Percentiles rank a stretch among this genome's conserved stretches.
Conservation (phyloP, 768 basidiomycete genomes). For the Ramaria rubella region DNA sequence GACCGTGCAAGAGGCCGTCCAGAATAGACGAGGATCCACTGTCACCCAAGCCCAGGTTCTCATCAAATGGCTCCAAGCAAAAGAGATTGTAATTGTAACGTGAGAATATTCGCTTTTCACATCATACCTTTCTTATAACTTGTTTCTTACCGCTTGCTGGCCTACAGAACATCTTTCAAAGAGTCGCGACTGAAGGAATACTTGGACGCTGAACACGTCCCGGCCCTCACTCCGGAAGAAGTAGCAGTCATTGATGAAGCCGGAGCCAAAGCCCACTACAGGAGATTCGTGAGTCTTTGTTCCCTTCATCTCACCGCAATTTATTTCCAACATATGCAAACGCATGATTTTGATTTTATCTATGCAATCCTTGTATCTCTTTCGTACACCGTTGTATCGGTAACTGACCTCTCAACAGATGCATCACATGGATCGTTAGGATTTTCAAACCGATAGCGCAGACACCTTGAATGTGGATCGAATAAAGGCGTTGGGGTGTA, state of each 20-base stretch:
- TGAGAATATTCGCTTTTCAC: slow-evolving; percentile 18
- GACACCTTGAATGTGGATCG: too few species aligned
- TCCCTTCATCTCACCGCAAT: neutral
- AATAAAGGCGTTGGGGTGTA: too few species aligned
- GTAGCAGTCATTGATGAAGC: slow-evolving; percentile 16
- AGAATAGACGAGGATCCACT: slow-evolving; percentile 12
- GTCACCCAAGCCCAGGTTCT: slow-evolving; percentile 26
- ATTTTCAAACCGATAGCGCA: too few species aligned
- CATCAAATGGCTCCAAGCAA: slow-evolving; percentile 26
- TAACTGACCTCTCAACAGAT: neutral
- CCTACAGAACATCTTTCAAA: slow-evolving; percentile 29
- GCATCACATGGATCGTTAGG: neutral
- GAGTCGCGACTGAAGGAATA: slow-evolving; percentile 26
- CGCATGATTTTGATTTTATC: too few species aligned
- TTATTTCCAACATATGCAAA: too few species aligned
- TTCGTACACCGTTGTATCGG: too few species aligned
- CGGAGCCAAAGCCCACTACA: slow-evolving; percentile 16
- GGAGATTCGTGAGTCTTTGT: slow-evolving; percentile 9
- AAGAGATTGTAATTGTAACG: slow-evolving; percentile 29
- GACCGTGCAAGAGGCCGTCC: slow-evolving; percentile 21
- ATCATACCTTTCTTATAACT: neutral
- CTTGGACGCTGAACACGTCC: slow-evolving; percentile 16
- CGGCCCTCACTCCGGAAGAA: slow-evolving; percentile 21
- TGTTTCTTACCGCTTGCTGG: neutral
- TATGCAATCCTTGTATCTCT: too few species aligned